Conservation (phyloP, 768 basidiomycete species). For the Fomitopsis pulvina region DNA sequence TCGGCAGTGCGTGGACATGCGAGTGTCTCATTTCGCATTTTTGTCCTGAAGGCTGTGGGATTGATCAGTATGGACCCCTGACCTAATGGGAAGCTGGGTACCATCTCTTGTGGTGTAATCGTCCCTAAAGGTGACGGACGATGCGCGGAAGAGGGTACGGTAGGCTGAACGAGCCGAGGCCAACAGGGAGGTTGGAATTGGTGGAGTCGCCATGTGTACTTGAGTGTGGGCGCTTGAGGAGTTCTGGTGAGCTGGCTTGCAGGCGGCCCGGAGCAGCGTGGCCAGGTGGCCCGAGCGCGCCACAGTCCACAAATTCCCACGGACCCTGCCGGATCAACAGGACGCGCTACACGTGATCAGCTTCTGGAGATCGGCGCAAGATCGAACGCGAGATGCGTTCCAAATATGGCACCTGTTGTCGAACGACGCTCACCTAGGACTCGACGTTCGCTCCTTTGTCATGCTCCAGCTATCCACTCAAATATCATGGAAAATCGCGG, state of each 20-base stretch:
- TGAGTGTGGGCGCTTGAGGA: neutral
- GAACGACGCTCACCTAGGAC: slow-evolving; percentile 10
- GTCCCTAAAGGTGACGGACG: slow-evolving; percentile 61
- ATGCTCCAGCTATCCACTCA: neutral
- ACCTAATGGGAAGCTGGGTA: slow-evolving; percentile 8
- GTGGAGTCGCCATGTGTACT: slow-evolving; percentile 17
- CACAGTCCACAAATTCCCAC: too few species aligned
- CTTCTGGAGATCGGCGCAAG: slow-evolving; percentile 21
- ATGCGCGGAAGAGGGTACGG: slow-evolving; percentile 61
- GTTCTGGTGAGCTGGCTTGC: neutral
- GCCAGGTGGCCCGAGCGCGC: too few species aligned
- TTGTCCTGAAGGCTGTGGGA: slow-evolving; percentile 62
- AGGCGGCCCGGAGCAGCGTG: neutral
- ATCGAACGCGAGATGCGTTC: slow-evolving; percentile 23
- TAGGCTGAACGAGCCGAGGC: slow-evolving; percentile 72
- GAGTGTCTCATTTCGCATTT: slow-evolving; percentile 57
- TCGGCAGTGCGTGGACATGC: slow-evolving; percentile 37
- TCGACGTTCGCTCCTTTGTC: slow-evolving; percentile 9
- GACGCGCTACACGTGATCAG: slow-evolving; percentile 11
- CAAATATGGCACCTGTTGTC: slow-evolving; percentile 20
- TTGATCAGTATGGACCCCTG: slow-evolving; percentile 6
- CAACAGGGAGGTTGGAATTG: slow-evolving; percentile 31
- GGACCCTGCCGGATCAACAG: neutral
- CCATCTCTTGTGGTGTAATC: slow-evolving; percentile 23
- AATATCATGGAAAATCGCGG: neutral